Percentiles rank a stretch among this genome's conserved stretches.
Conservation (phyloP, 176 grass and related monocot genomes). For the Triticum turgidum region DNA sequence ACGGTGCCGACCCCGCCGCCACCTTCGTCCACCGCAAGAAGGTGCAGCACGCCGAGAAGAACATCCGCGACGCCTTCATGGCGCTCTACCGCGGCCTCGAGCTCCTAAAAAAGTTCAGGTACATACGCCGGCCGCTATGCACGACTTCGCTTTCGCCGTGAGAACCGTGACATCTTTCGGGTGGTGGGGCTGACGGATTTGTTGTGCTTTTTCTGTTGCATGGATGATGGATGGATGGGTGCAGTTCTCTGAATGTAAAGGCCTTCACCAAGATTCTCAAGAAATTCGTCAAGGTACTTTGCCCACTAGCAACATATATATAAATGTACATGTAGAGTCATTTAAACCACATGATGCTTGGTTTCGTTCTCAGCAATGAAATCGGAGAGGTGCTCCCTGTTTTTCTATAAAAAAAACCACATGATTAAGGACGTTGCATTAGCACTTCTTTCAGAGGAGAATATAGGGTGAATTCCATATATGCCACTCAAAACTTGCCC, state of each 20-base stretch:
- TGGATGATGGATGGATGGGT: slow-evolving; percentile 17
- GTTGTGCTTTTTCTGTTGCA: slow-evolving; percentile 4
- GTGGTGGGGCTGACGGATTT: neutral
- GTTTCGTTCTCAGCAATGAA: no score
- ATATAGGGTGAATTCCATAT: no score
- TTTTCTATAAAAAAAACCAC: no score
- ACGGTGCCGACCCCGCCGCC: slow-evolving; percentile 53
- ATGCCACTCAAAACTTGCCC: no score
- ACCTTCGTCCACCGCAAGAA: slow-evolving; percentile 76
- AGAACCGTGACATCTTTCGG: neutral
- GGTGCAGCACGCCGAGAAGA: slow-evolving; percentile 95
- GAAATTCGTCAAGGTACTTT: slow-evolving; percentile 85
- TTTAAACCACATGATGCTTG: neutral
- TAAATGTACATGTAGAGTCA: no score
- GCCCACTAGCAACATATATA: neutral
- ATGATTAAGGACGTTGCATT: no score
- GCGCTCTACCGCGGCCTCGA: slow-evolving; percentile 76
- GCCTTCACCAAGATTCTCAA: slow-evolving; percentile 94
- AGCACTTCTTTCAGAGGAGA: neutral
- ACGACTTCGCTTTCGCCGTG: neutral
- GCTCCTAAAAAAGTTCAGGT: slow-evolving; percentile 78
- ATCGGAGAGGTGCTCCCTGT: no score
- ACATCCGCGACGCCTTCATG: slow-evolving; percentile 75
- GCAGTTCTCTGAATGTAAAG: slow-evolving; percentile 79
- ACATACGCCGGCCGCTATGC: neutral